Conservation (phyloP, 257 asterid genomes). For the Cynanchum wilfordii region DNA sequence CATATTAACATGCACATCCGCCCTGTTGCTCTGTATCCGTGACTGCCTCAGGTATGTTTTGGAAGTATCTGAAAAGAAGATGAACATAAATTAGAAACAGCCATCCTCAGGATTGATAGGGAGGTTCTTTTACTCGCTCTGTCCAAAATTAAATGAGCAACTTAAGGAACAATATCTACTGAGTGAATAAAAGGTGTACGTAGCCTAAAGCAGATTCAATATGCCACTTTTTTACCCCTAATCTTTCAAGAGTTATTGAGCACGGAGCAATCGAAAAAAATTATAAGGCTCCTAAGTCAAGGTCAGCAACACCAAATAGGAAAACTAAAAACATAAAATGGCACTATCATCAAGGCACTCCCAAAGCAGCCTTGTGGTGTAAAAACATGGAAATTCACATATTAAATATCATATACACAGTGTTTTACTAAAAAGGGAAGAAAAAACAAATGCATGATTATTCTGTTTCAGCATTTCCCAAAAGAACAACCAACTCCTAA, state of each 20-base stretch:
- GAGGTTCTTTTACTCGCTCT: neutral
- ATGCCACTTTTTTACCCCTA: too few species aligned
- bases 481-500: neutral
- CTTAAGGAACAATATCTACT: too few species aligned
- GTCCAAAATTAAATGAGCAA: too few species aligned
- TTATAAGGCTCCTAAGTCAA: neutral
- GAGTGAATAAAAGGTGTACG: too few species aligned
- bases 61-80: constrained; percentile 67
- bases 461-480: neutral
- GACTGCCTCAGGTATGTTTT: constrained; percentile 70
- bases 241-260: too few species aligned
- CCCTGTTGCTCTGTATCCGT: constrained; percentile 83
- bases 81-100: constrained; percentile 3
- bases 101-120: neutral
- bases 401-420: neutral
- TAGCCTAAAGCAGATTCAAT: too few species aligned
- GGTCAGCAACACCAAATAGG: neutral
- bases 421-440: neutral
- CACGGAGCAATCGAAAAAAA: neutral
- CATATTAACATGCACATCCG: constrained; percentile 78
- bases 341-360: neutral
- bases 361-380: neutral
- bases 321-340: neutral
- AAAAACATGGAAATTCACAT: neutral
- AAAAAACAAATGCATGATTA: neutral